Evolutionary conservation across 257 asterid genomes (phyloP).

Genomic region (Nicotiana otophora): DNA sequence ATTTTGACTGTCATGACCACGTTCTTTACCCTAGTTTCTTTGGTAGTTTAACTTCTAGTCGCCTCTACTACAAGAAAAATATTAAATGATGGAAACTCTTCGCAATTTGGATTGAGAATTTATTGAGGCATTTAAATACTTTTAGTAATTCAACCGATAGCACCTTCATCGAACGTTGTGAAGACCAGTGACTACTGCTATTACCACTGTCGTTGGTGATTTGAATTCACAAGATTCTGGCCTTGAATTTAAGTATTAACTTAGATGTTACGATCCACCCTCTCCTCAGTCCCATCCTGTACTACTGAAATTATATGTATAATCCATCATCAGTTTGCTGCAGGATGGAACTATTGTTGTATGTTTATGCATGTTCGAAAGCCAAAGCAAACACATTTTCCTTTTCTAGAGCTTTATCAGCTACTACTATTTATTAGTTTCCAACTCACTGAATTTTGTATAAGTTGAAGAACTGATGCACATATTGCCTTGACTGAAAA

Average conservation of each 20-base stretch:
- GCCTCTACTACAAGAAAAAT: neutral
- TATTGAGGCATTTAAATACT: neutral
- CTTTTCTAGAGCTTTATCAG: neutral
- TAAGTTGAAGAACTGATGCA: neutral
- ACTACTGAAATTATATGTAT: neutral
- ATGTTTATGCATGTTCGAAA: slow-evolving; percentile 1
- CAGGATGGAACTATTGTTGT: neutral
- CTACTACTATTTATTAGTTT: neutral
- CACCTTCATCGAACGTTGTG: neutral
- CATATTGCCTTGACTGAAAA: neutral
- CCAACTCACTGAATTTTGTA: neutral
- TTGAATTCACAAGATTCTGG: neutral
- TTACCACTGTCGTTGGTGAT: neutral
- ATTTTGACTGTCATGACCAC: neutral
- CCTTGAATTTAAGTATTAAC: neutral
- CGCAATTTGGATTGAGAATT: neutral
- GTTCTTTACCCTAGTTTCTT: neutral
- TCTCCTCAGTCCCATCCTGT: neutral
- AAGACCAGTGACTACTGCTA: neutral
- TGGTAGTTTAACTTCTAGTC: neutral
- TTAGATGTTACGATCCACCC: neutral
- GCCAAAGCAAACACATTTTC: neutral
- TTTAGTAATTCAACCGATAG: neutral
- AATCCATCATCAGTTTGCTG: neutral
- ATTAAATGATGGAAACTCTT: neutral